phyloP scores from a whole-genome alignment of 2,329 filamentous ascomycete species.

The Pseudonectria buxi region DNA sequence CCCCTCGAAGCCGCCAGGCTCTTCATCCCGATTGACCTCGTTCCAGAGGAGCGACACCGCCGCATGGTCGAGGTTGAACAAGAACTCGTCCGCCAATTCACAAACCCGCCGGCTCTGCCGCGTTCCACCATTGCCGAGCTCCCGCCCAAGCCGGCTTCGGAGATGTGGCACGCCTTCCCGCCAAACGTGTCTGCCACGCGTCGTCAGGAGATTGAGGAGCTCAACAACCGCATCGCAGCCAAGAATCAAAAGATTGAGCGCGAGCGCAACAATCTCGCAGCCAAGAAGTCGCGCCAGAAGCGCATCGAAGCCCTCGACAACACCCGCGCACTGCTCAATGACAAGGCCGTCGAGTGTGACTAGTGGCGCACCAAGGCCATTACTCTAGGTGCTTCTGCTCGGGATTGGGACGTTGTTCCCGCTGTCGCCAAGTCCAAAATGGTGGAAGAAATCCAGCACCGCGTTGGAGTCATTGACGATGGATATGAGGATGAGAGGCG shows the following conservation, averaged over 20 bases:
- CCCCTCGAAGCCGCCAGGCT: conserved; percentile 11
- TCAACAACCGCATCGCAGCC: conserved; percentile 22
- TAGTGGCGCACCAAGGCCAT: conserved; percentile 24
- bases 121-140: conserved; percentile 18
- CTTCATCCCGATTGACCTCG: conserved; percentile 11
- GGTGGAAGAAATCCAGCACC: conserved; percentile 9
- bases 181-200: conserved; percentile 8
- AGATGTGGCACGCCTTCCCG: conserved; percentile 12
- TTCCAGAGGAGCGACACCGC: conserved; percentile 9
- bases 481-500: conserved; percentile 12
- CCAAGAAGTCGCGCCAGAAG: conserved; percentile 28
- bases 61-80: conserved; percentile 13
- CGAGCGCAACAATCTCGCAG: conserved; percentile 31
- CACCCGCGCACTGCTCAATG: conserved; percentile 16
- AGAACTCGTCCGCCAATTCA: conserved; percentile 16
- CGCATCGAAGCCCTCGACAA: conserved; percentile 22
- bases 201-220: conserved; percentile 7
- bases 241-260: conserved; percentile 20
- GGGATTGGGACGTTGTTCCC: conserved; percentile 16
- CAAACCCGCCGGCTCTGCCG: conserved; percentile 23
- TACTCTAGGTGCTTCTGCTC: conserved; percentile 14
- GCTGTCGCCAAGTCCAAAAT: conserved; percentile 13
- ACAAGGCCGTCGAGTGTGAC: conserved; percentile 17
- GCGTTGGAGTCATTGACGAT: conserved; percentile 12
- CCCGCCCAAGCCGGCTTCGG: conserved; percentile 19